Percentiles rank a stretch among this genome's conserved stretches.
Conservation (phyloP, 1,284 basidiomycete species). For the Puccinia hordei region DNA sequence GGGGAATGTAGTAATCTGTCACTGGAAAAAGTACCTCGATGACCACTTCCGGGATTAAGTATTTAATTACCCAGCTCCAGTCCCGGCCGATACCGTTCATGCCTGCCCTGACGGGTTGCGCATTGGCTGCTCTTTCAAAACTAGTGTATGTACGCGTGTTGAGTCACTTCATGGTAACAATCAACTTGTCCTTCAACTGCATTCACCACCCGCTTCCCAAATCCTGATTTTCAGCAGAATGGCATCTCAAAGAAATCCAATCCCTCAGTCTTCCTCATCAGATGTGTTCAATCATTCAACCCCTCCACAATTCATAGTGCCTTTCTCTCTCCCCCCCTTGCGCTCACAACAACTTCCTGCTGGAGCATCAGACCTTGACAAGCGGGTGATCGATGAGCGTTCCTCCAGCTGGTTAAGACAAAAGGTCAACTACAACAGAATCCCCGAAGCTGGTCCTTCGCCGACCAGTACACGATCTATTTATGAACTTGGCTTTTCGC, state of each 20-base stretch:
- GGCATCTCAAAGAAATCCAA: conserved; percentile 13
- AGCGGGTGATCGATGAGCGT: neutral
- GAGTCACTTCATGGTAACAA: neutral
- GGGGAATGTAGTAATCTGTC: too few species aligned
- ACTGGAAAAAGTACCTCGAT: too few species aligned
- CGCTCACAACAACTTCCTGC: conserved; percentile 5
- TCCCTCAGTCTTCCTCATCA: conserved; percentile 7
- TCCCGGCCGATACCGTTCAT: neutral
- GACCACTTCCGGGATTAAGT: too few species aligned
- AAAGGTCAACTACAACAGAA: neutral
- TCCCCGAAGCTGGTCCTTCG: neutral
- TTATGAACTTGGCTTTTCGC: conserved; percentile 4
- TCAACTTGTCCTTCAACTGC: neutral
- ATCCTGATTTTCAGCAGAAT: neutral
- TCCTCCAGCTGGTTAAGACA: neutral
- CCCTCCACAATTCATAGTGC: neutral
- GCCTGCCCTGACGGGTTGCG: conserved; percentile 26
- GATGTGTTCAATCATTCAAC: conserved; percentile 34
- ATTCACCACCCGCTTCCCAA: neutral
- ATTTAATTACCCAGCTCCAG: neutral
- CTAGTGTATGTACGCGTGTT: neutral
- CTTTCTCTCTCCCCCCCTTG: conserved; percentile 26
- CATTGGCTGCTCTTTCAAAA: neutral
- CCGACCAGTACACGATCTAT: conserved; percentile 11
- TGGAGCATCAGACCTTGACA: neutral